Base-by-base conservation (phyloP, 2,329 filamentous ascomycete genomes). In the Colletotrichum sp. region DNA sequence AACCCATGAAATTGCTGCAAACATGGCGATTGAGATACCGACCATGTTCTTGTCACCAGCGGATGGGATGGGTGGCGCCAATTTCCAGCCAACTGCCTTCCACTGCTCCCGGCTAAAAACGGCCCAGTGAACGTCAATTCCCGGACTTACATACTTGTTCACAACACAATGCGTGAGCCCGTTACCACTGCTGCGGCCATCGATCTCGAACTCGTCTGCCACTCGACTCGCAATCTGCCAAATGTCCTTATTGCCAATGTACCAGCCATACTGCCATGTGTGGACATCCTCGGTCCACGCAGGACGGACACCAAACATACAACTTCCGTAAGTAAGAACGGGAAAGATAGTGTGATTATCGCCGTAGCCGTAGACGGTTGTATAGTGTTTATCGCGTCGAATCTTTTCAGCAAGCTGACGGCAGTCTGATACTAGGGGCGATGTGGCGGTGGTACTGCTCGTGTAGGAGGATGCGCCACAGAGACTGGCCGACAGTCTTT, bases 241-340 rank as follows among this genome's bases (percentile, higher is more conserved):
- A 26, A 75, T 55, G 34, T 75, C 72, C 60, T 44, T n/a, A 21
- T 36, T 55, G 34, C 68, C 72, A 24, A 71, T 18, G 60, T 71
- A 71, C 68, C 59, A 75, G 15, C 68, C 68, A 18, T 59, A 26
- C 10, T 12, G 8, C 44, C 52, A 44, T 15, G 10, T 13, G 18
- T 24, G 9, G 8, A 75, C 30, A 26, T 49, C 68, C 16, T 65
- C 72, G 12, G 28, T 18, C 32, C 55, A 57, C 6, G 60, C 59
- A 7, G 72, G 72, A 26, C 68, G 68, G 34, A 75, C 71, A 62
- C 68, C 72, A 28, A 75, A 66, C 26, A 26, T 59, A 32, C 72
- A 75, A 21, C 68, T 75, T 44, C 60, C 34, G 49, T 36, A 24
- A 34, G 7, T 28, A 26, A 24, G 36, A 16, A 75, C 16, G 44